phyloP scores from a whole-genome alignment of 2,329 filamentous ascomycete species.

The Monilinia fructicola region DNA sequence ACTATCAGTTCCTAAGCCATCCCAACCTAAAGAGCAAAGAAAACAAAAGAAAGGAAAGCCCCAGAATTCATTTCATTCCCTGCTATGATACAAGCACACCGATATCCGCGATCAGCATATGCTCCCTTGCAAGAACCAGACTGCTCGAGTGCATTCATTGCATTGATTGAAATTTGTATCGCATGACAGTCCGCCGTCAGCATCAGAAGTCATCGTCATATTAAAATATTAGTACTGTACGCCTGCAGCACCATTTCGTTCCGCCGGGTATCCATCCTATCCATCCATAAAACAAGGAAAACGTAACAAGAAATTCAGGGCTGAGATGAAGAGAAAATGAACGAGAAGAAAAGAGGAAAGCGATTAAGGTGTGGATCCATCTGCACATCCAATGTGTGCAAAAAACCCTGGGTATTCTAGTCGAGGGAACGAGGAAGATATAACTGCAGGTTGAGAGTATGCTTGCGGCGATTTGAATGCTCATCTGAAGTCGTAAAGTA shows the following conservation, averaged over 20 bases:
- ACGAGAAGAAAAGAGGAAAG: neutral
- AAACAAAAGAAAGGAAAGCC: neutral
- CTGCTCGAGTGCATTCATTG: neutral
- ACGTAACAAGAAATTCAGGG: neutral
- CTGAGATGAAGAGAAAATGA: rapidly evolving
- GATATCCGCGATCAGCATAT: neutral
- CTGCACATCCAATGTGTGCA: neutral
- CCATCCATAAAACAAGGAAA: neutral
- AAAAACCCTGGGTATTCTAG: neutral
- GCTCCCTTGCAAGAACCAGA: neutral
- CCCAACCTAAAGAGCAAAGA: neutral
- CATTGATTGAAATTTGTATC: neutral
- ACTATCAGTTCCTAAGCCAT: neutral
- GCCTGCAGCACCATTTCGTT: too few relatives aligned
- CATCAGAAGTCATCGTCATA: neutral
- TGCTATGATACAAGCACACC: neutral
- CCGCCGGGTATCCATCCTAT: neutral
- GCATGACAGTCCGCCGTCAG: neutral
- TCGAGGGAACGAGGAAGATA: too few relatives aligned
- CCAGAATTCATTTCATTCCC: neutral
- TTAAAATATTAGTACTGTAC: neutral
- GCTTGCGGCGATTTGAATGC: neutral
- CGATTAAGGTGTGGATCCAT: neutral
- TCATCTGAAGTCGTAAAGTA: neutral
- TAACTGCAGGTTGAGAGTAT: neutral